Conservation (phyloP, 2,329 filamentous ascomycete species). For the Xylariomycetidae sp. region DNA sequence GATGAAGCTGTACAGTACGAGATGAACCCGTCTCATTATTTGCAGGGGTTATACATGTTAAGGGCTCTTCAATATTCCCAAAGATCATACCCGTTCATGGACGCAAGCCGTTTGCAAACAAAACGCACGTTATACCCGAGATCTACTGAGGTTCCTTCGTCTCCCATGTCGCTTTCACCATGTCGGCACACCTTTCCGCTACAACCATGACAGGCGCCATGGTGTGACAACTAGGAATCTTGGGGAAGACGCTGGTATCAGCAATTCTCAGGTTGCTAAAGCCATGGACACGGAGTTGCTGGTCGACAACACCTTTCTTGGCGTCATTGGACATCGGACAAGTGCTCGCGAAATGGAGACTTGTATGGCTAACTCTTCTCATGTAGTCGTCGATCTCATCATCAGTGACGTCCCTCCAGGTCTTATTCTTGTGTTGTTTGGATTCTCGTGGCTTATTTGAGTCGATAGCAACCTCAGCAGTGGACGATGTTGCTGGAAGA, state of each 20-base stretch:
- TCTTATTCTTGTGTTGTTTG: neutral
- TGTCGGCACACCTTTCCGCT: constrained; percentile 26
- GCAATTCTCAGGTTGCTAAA: constrained; percentile 7
- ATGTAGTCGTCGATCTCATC: constrained; percentile 5
- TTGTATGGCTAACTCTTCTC: neutral
- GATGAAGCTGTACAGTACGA: too few relatives aligned
- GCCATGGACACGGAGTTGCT: constrained; percentile 8
- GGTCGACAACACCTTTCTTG: constrained; percentile 7
- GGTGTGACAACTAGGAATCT: constrained; percentile 21
- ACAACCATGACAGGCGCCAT: constrained; percentile 26
- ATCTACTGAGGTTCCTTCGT: neutral
- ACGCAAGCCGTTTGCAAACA: too few relatives aligned
- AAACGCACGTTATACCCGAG: neutral
- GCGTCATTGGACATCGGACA: constrained; percentile 1
- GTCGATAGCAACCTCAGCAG: too few relatives aligned
- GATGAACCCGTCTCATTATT: too few relatives aligned
- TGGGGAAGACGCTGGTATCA: constrained; percentile 24
- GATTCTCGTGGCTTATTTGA: neutral
- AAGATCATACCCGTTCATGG: too few relatives aligned
- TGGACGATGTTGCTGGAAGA: too few relatives aligned
- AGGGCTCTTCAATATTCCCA: too few relatives aligned
- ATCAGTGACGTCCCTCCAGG: constrained; percentile 1
- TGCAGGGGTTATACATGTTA: too few relatives aligned
- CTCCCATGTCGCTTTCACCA: constrained; percentile 18
- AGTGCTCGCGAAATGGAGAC: neutral